These are phyloP conservation scores for Exserohilum turcica DNA, from an alignment of 2,329 filamentous ascomycete genomes.

Conservation along the genomic window DNA sequence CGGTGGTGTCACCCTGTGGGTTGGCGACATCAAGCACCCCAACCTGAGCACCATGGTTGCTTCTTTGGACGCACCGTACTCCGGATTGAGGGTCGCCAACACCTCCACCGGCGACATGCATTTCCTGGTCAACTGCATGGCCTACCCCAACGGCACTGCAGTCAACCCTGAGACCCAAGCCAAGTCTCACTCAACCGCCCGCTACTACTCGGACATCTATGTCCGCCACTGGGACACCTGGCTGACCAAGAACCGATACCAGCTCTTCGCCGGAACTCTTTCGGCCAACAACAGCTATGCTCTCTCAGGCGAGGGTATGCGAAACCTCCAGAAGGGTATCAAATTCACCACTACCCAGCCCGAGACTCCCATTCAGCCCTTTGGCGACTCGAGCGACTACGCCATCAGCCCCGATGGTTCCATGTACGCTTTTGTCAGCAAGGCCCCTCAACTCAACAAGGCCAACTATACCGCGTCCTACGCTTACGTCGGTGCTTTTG, in stretches of 20 bases:
- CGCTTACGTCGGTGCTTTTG: conserved; percentile 73
- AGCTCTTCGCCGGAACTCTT: conserved; percentile 74
- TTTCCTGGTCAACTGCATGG: conserved; percentile 62
- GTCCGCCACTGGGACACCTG: conserved; percentile 83
- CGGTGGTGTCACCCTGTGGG: conserved; percentile 45
- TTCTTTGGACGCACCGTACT: conserved; percentile 54
- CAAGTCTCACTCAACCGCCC: conserved; percentile 66
- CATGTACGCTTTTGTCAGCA: conserved; percentile 68
- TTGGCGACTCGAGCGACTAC: conserved; percentile 78
- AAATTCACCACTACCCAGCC: conserved; percentile 58
- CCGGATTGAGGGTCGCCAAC: conserved; percentile 56
- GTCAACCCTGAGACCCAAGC: conserved; percentile 67
- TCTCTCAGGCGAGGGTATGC: conserved; percentile 43
- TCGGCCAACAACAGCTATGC: conserved; percentile 34
- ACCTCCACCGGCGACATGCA: conserved; percentile 48
- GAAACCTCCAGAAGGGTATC: conserved; percentile 67
- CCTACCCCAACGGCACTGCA: conserved; percentile 71
- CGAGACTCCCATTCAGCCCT: conserved; percentile 74
- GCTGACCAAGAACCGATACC: conserved; percentile 69
- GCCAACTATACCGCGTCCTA: conserved; percentile 82
- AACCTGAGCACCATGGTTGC: conserved; percentile 40
- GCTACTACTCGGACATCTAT: conserved; percentile 75
- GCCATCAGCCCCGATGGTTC: conserved; percentile 71
- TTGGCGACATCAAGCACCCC: conserved; percentile 39
- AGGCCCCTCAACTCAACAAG: conserved; percentile 72